Conservation (phyloP, 2,329 filamentous ascomycete species). For the Fusarium nygamai region DNA sequence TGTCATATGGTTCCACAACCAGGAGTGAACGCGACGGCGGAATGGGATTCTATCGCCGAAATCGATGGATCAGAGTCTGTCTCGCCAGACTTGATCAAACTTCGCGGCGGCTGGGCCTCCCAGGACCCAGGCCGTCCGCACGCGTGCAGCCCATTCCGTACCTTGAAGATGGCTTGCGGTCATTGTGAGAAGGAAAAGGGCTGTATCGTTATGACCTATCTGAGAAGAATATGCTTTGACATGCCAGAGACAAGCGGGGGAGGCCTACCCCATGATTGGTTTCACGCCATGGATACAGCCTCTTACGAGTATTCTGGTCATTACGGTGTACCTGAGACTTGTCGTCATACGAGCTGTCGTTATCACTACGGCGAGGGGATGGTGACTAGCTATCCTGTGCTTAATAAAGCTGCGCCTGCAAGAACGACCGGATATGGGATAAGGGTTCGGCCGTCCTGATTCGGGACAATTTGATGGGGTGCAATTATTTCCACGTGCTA, state of each 20-base stretch:
- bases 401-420: neutral
- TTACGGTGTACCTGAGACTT: neutral
- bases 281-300: neutral
- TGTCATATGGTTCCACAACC: neutral
- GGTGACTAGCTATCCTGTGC: neutral
- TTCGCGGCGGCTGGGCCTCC: neutral
- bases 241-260: neutral
- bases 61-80: neutral
- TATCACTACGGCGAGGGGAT: neutral
- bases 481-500: neutral
- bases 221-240: neutral
- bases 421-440: too few species aligned
- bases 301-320: neutral
- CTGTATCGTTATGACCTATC: neutral
- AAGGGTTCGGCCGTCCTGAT: too few species aligned
- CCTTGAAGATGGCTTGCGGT: neutral
- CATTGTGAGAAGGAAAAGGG: neutral
- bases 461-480: rapidly evolving
- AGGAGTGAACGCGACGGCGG: neutral
- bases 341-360: neutral
- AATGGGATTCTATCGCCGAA: neutral
- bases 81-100: neutral
- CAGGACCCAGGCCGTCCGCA: neutral
- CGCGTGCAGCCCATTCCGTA: neutral
- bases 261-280: neutral